Conservation (phyloP, 2,329 filamentous ascomycete genomes). For the Venturiaceae sp. region DNA sequence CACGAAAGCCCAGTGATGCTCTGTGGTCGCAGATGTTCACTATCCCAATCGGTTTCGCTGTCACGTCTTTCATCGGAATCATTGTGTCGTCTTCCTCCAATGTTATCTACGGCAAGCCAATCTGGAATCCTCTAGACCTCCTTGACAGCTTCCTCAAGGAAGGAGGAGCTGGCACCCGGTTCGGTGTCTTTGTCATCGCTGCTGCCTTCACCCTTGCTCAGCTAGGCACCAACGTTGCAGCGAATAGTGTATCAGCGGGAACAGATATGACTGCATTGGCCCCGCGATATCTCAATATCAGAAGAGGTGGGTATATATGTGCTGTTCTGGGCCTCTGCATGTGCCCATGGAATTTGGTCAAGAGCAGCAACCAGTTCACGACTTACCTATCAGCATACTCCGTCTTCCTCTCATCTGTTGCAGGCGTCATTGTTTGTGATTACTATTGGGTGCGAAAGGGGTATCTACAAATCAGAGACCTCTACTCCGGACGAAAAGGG, state of each 20-base stretch:
- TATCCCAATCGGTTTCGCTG: conserved; percentile 37
- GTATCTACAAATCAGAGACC: conserved; percentile 65
- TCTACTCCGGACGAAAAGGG: conserved; percentile 61
- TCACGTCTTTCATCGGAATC: conserved; percentile 70
- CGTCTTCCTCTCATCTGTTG: conserved; percentile 88
- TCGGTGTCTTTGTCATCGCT: conserved; percentile 46
- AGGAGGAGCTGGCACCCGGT: conserved; percentile 28
- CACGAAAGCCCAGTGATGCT: conserved; percentile 63
- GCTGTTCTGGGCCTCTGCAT: conserved; percentile 71
- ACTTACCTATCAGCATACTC: conserved; percentile 88
- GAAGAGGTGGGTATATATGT: conserved; percentile 79
- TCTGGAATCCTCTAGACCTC: conserved; percentile 33
- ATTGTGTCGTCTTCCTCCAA: conserved; percentile 39
- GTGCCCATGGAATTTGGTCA: conserved; percentile 77
- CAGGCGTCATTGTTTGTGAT: conserved; percentile 80
- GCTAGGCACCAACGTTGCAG: conserved; percentile 78
- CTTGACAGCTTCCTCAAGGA: conserved; percentile 32
- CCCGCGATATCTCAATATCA: conserved; percentile 73
- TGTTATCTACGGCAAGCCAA: conserved; percentile 31
- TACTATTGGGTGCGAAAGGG: conserved; percentile 82
- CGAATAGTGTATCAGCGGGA: conserved; percentile 75
- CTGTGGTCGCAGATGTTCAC: conserved; percentile 66
- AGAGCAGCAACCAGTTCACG: conserved; percentile 70
- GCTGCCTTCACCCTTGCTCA: conserved; percentile 55
- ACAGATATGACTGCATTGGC: conserved; percentile 75